Base-by-base conservation (phyloP, 495 filamentous ascomycete genomes). In the Hypoxylon subgilvum region DNA sequence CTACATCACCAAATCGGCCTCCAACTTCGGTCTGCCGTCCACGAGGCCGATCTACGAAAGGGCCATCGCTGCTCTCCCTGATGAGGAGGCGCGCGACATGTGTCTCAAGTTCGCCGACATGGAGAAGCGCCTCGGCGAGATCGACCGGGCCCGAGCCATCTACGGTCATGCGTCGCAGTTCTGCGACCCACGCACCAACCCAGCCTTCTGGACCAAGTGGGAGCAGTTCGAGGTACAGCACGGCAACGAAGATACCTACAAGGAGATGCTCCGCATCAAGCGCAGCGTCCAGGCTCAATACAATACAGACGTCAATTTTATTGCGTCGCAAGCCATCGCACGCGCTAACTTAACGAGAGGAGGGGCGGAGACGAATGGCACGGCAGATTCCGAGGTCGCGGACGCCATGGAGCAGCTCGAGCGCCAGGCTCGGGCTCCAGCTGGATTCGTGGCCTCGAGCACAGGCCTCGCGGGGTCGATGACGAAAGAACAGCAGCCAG, bases 41-140 rank as follows among this genome's bases (percentile, higher is more conserved):
- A 96, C 94, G n/a, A 81, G 94, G 28, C 86, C 90, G 0, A 97
- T 99, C 70, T 99, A 99, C 77, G 94, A 97, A 74, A 86, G 91
- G 38, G 92, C 93, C 14, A 95, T 99, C 47, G 86, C 88, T 4
- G 88, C 92, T 18, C 78, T 99, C 21, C 94, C 95, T 0, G 95
- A 99, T 71, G 87, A 84, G 65, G 94, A 97, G 75, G 94, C 94
- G 4, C 88, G 89, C 66, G 90, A 95, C 61, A 99, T 97, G 95
- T 97, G 95, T 74, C 84, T 97, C 67, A 97, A 97, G 69, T 99
- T 97, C 59, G 95, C 94, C 6, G 94, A 99, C 70, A 97, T 97
- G 95, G 94, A 99, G 79, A 84, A 95, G 63, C 73, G 94, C 14
- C 84, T 99, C 0, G 94, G 94, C 47, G 94, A 99, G 72, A 96